Evolutionary conservation across 495 filamentous ascomycete genomes (phyloP).

Genomic region (Tricharina praecox): DNA sequence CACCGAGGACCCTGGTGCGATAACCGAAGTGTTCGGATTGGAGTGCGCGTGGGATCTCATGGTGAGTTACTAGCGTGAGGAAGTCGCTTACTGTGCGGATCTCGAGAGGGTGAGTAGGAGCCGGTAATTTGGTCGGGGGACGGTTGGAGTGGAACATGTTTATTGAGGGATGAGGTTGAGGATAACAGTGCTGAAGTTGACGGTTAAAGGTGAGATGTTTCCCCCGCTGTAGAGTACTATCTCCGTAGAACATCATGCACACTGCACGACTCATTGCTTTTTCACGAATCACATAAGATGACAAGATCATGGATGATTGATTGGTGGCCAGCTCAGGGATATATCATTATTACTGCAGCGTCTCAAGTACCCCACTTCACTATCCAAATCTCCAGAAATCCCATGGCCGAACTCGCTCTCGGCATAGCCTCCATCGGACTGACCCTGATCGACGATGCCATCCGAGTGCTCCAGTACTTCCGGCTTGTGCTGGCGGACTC

Average conservation of each 20-base stretch:
- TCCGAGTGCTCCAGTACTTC: not conserved
- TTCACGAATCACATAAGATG: no score
- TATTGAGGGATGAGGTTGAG: no score
- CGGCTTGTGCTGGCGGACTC: not conserved
- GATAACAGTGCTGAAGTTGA: not conserved
- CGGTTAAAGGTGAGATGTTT: no score
- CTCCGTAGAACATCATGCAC: no score
- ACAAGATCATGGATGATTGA: no score
- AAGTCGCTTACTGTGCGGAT: not conserved
- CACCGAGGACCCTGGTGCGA: not conserved
- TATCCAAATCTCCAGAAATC: no score
- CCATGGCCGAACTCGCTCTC: no score
- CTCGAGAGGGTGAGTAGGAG: not conserved
- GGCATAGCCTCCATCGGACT: not conserved
- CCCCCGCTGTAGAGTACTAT: no score
- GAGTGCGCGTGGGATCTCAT: not conserved
- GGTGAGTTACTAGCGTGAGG: not conserved
- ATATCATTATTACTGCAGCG: no score
- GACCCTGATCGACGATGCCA: not conserved
- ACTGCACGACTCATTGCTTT: no score
- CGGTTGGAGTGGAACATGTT: not conserved
- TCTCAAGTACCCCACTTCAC: no score
- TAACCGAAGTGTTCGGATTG: not conserved
- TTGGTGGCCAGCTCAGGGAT: no score
- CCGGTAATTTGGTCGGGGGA: not conserved